phyloP scores from a whole-genome alignment of 2,329 filamentous ascomycete genomes.

The Alternaria triticina region DNA sequence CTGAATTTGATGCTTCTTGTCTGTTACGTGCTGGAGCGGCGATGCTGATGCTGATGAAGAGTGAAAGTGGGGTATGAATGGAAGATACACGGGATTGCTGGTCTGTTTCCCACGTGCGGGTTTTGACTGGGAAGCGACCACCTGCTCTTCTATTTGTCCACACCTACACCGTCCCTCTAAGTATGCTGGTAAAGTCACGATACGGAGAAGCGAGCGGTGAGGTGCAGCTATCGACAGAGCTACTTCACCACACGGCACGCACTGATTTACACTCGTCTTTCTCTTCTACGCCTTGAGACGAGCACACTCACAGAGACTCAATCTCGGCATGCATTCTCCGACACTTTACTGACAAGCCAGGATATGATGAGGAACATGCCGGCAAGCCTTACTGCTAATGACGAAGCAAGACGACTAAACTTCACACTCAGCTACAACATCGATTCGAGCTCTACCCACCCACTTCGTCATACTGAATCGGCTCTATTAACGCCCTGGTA shows the following conservation, averaged over 20 bases:
- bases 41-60: background rate
- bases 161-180: background rate
- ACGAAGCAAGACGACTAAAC: too few species aligned
- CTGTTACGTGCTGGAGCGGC: background rate
- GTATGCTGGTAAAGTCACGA: background rate
- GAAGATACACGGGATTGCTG: background rate
- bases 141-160: background rate
- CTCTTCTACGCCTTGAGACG: background rate
- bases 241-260: background rate
- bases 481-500: background rate
- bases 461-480: accelerated
- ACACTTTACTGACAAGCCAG: background rate
- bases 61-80: background rate
- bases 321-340: background rate
- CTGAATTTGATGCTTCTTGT: background rate
- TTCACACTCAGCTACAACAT: background rate
- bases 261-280: too few species aligned
- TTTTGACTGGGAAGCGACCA: background rate
- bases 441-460: background rate
- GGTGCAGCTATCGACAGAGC: background rate
- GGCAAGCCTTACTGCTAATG: background rate
- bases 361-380: background rate
- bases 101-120: background rate
- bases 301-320: background rate
- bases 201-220: background rate